Evolutionary conservation across 306 rosid genomes (phyloP), one percentile per base, ranked within the genome.

Genomic region (Cucurbita argyrosperma): DNA sequence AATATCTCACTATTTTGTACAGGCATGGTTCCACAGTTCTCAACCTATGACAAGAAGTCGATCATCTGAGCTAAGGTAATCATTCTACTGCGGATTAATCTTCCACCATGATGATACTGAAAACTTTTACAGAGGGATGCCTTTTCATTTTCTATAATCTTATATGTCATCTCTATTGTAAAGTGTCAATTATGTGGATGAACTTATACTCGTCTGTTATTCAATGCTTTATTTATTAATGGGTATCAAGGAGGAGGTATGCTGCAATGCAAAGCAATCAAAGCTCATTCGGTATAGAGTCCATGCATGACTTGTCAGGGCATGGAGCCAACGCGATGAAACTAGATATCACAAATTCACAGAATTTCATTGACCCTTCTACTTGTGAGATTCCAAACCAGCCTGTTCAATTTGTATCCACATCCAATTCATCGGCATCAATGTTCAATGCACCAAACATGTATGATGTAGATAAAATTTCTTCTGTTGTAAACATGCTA

Each of bases 21-120:
- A 93, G 97, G 96, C 97, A n/a, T 93, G 98, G 98, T 90, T 90
- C 83, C 90, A 90, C 54, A 90, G 87, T 70, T 87, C 92, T 79
- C 97, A 90, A 75, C 85, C 97, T 16, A 84, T 90, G 91, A 90
- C 98, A 72, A 87, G 98, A 87, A 93, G 98, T 80, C 90, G 97
- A 15, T 93, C 98, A 63, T 93, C 98, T 71, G 98, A 93, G 80
- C 81, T 93, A 81, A 84, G 98, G 98, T 90, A 90, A 30, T 3
- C 37, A 45, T 30, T 30, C 35, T 70, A 59, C 43, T 50, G 42
- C 59, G 81, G 74, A 69, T 11, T 50, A 51, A 19, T 19, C 66
- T 49, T 45, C 79, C 71, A 68, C 72, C 80, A 59, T 72, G 79
- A 60, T 65, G 76, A 71, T 76, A 23, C n/a, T 60, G 71, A 63